Percentiles rank a stretch among this genome's conserved stretches.
These are phyloP conservation scores for Boletellus ananiceps DNA, from an alignment of 768 basidiomycete genomes.

Conservation along the genomic window DNA sequence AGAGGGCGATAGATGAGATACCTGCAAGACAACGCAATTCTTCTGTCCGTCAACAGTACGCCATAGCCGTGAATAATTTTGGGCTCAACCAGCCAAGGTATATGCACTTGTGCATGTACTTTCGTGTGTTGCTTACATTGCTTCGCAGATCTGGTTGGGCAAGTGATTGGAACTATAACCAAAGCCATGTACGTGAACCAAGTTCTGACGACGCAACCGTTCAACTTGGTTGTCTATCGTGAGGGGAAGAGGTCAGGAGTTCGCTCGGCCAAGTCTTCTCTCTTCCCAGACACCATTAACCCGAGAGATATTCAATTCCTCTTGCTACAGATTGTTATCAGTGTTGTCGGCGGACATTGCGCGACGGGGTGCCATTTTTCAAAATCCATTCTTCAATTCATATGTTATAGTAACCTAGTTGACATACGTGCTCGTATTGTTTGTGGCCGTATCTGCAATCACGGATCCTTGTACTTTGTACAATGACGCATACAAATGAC, in stretches of 20 bases:
- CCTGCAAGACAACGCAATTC: neutral
- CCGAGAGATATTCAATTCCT: neutral
- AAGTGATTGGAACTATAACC: slow-evolving; percentile 19
- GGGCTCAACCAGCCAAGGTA: slow-evolving; percentile 13
- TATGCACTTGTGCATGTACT: neutral
- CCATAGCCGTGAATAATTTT: neutral
- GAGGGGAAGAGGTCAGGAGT: slow-evolving; percentile 1
- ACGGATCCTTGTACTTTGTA: too few species aligned
- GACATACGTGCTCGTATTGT: slow-evolving; percentile 1
- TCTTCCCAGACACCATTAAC: slow-evolving; percentile 15
- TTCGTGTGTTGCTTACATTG: neutral
- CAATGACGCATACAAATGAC: too few species aligned
- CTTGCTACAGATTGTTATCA: slow-evolving; percentile 1
- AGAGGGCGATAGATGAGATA: slow-evolving; percentile 5
- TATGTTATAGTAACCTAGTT: slow-evolving; percentile 10
- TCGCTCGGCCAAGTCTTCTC: slow-evolving; percentile 8
- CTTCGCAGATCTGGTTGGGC: slow-evolving; percentile 11
- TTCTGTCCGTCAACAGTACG: slow-evolving; percentile 1
- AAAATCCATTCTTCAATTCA: slow-evolving; percentile 1
- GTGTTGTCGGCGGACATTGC: neutral
- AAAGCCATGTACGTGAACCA: slow-evolving; percentile 7
- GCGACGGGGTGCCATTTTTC: neutral
- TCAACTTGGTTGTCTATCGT: slow-evolving; percentile 4
- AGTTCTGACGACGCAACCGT: neutral
- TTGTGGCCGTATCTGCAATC: too few species aligned